phyloP scores from a whole-genome alignment of 2,329 filamentous ascomycete species.

The Pleomassaria siparia region DNA sequence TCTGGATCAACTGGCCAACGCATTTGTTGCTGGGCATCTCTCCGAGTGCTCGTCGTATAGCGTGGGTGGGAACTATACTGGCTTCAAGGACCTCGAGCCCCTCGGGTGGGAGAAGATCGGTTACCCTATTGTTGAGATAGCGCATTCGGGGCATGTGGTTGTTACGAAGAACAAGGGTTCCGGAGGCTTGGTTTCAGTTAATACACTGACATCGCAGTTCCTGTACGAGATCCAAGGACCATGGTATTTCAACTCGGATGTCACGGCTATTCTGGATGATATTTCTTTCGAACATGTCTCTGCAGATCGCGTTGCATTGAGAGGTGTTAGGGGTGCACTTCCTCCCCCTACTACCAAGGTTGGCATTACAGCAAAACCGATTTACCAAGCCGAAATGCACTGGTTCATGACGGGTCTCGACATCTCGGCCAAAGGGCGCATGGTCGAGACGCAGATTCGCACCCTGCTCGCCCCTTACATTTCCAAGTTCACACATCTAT shows the following conservation, averaged over 20 bases:
- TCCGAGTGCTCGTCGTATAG: slow-evolving; percentile 50
- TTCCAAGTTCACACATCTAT: slow-evolving; percentile 38
- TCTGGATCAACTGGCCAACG: slow-evolving; percentile 45
- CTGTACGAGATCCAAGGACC: slow-evolving; percentile 48
- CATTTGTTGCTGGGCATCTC: slow-evolving; percentile 48
- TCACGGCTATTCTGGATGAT: slow-evolving; percentile 55
- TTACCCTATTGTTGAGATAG: slow-evolving; percentile 35
- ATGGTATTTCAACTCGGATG: slow-evolving; percentile 61
- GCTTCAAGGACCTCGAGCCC: slow-evolving; percentile 43
- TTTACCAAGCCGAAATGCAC: slow-evolving; percentile 51
- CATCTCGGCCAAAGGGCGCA: slow-evolving; percentile 46
- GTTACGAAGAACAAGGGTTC: slow-evolving; percentile 35
- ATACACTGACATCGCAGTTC: slow-evolving; percentile 57
- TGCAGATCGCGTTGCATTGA: slow-evolving; percentile 52
- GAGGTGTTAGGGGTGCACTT: slow-evolving; percentile 44
- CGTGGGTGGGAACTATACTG: slow-evolving; percentile 48
- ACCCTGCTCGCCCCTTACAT: slow-evolving; percentile 40
- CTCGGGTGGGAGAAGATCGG: slow-evolving; percentile 36
- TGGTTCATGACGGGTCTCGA: slow-evolving; percentile 50
- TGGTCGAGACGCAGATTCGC: slow-evolving; percentile 44
- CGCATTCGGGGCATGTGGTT: slow-evolving; percentile 25
- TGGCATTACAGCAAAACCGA: slow-evolving; percentile 48
- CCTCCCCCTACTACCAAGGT: slow-evolving; percentile 44
- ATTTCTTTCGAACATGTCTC: slow-evolving; percentile 56
- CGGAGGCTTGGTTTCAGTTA: slow-evolving; percentile 45